Percentiles rank a stretch among this genome's conserved stretches.
Conservation (phyloP, 2,329 filamentous ascomycete species). For the Sarocladiaceae sp. region DNA sequence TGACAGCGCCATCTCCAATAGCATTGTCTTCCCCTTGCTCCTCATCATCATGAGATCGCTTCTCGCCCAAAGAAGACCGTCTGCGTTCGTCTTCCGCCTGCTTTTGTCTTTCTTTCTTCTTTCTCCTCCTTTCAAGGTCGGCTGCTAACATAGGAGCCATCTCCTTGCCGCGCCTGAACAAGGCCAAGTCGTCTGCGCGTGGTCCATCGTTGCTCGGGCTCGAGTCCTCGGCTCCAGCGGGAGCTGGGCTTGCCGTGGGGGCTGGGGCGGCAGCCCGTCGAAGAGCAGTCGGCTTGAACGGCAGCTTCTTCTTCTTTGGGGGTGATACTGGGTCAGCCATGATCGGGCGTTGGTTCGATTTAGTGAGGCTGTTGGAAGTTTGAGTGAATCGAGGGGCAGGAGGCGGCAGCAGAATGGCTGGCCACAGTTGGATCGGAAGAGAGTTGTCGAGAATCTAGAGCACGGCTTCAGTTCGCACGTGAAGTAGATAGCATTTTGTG, state of each 20-base stretch:
- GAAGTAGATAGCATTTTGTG: too few species aligned
- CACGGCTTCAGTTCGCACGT: too few species aligned
- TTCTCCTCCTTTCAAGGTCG: conserved; percentile 29
- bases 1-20: conserved; percentile 1
- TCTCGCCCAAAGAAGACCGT: conserved; percentile 11
- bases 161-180: conserved; percentile 45
- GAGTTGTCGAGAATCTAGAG: too few species aligned
- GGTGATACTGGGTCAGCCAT: conserved; percentile 27
- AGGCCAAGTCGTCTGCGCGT: conserved; percentile 30
- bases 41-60: conserved; percentile 11
- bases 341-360: too few species aligned
- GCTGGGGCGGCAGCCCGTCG: conserved; percentile 25
- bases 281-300: conserved; percentile 43
- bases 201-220: neutral
- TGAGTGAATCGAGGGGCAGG: neutral
- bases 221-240: neutral
- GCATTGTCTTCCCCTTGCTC: neutral
- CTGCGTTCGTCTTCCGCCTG: conserved; percentile 13
- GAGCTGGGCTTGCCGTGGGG: conserved; percentile 11
- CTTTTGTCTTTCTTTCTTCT: conserved; percentile 19
- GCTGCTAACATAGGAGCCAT: conserved; percentile 40
- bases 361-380: too few species aligned
- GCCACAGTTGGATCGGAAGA: too few species aligned
- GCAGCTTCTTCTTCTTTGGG: conserved; percentile 34
- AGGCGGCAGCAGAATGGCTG: too few species aligned